Conservation (phyloP, 257 asterid genomes). For the Nicotiana noctiflora region DNA sequence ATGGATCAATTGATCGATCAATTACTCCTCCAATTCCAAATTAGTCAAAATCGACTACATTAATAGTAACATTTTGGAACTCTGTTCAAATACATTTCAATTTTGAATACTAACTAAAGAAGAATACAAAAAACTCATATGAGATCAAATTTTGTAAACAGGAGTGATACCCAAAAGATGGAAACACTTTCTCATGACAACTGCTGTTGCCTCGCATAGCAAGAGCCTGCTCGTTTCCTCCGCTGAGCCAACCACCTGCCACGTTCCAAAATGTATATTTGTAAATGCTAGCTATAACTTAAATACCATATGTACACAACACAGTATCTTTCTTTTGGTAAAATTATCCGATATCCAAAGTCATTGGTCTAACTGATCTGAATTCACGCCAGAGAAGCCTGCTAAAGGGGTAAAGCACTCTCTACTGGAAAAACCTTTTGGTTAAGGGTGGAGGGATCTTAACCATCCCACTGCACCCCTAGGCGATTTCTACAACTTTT, state of each 20-base stretch:
- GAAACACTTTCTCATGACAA: slow-evolving; percentile 87
- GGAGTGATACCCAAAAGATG: slow-evolving; percentile 83
- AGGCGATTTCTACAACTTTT: not conserved
- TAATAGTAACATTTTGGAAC: not conserved
- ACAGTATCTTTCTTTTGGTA: not conserved
- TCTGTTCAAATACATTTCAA: not conserved
- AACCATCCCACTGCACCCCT: not conserved
- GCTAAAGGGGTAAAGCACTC: not conserved
- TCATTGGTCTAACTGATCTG: not conserved
- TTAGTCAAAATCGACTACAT: not conserved
- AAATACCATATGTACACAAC: not conserved
- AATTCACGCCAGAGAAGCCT: not conserved
- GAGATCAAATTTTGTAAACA: slow-evolving; percentile 65
- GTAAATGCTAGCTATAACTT: not conserved
- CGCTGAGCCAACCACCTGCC: slow-evolving; percentile 71
- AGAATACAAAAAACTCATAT: not conserved
- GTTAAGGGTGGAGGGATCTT: not conserved
- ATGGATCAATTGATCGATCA: not conserved
- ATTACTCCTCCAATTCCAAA: not conserved
- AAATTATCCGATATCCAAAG: not conserved
- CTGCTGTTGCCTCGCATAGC: slow-evolving; percentile 89
- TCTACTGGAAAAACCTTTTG: not conserved
- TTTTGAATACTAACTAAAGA: not conserved
- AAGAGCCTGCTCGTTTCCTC: slow-evolving; percentile 80
- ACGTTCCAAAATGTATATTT: not conserved